Base-by-base conservation (phyloP, 164 flowering plant genomes). In the Saururus chinensis region DNA sequence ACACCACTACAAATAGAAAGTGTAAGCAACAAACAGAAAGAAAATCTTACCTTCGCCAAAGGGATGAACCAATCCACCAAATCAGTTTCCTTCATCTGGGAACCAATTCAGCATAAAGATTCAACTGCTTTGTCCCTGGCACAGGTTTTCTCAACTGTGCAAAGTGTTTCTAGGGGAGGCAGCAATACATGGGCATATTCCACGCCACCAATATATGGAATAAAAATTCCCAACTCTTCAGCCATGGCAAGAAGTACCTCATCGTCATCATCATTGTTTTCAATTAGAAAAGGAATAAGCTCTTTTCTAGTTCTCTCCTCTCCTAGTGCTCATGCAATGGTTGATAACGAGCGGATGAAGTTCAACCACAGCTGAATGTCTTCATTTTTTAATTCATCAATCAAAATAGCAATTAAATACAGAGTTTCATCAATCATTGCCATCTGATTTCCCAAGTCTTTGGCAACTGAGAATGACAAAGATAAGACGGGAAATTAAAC, bases 211-310 rank as follows among this genome's bases (percentile, higher is more conserved):
- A 92, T 92, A 73, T 89, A 92, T 0, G 98, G 98, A 55, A 89
- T 80, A 67, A 92, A 92, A 11, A 86, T 90, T 6, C 97, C 97
- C 84, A 92, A 75, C 60, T 92, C 96, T 52, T 92, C 96, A 0
- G 96, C 98, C 92, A 92, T 88, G 2, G 96, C 95, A 65, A 92
- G 97, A 64, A 92, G 87, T 37, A 92, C 98, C 66, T 92, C 98
- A 57, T 92, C 98, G 40, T 92, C 98, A 13, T 92, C 98, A 9
- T 92, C 98, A 73, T 92, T 88, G 72, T 92, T 92, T 73, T 92
- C 98, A n/a, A 89, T 82, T 7, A 92, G 72, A 74, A 92, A 92
- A 0, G 98, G 98, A 56, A 92, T 86, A 78, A 92, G 71, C 64
- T 92, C 98, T 68, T n/a, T n/a, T 53, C 98, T 68, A 0, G 96